Percentiles rank a stretch among this genome's conserved stretches.
phyloP scores from a whole-genome alignment of 2,329 filamentous ascomycete genomes.

The Diaporthe australafricana region DNA sequence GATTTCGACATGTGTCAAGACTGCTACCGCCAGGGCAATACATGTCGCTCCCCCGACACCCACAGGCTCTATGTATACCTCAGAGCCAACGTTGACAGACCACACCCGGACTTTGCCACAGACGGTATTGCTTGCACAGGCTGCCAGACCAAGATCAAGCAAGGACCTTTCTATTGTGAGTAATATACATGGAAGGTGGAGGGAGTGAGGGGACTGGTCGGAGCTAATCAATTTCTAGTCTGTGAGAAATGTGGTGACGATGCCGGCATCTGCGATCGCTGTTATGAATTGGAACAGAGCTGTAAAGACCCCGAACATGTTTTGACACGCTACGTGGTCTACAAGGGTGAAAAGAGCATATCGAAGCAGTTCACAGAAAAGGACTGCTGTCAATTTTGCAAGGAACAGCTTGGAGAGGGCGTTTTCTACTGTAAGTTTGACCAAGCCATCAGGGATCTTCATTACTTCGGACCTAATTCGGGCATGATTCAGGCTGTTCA shows the following conservation, averaged over 20 bases:
- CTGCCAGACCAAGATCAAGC: conserved; percentile 26
- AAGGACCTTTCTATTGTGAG: conserved; percentile 34
- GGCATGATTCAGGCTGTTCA: conserved; percentile 1
- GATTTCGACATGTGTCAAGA: conserved; percentile 33
- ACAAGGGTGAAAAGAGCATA: conserved; percentile 31
- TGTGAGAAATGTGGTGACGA: conserved; percentile 32
- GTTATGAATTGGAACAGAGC: conserved; percentile 32
- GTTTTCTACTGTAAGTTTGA: conserved; percentile 32
- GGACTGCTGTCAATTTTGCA: conserved; percentile 32
- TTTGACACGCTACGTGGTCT: conserved; percentile 29
- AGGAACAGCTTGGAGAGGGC: conserved; percentile 7
- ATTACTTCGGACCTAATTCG: background rate
- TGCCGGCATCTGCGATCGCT: conserved; percentile 32
- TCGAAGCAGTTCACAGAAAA: conserved; percentile 28
- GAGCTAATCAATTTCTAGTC: conserved; percentile 21
- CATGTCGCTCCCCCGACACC: conserved; percentile 17
- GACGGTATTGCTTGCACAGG: conserved; percentile 23
- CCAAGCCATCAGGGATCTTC: rapidly evolving
- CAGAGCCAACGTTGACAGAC: conserved; percentile 30
- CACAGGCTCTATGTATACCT: conserved; percentile 35
- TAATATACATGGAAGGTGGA: background rate
- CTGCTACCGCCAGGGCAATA: conserved; percentile 33
- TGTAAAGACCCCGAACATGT: conserved; percentile 27
- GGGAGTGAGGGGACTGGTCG: background rate
- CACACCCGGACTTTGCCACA: conserved; percentile 28